phyloP scores from a whole-genome alignment of 371 early-diverging fungal species.

The Actinomucor elegans region DNA sequence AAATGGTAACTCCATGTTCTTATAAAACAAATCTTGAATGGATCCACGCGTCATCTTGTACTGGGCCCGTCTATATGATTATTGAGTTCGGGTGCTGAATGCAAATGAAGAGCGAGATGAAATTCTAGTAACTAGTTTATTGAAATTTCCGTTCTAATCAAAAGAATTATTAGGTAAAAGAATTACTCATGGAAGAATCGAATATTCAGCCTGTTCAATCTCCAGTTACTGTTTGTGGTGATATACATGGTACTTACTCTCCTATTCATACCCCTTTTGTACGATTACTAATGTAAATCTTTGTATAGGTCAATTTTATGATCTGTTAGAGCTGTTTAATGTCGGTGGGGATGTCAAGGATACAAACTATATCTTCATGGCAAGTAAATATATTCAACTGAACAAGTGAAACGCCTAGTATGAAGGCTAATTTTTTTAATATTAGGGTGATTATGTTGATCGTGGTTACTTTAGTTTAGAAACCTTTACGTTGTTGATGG shows the following conservation, averaged over 20 bases:
- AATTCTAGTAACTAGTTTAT: too few relatives aligned
- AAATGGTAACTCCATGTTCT: constrained; percentile 72
- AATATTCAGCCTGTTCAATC: constrained; percentile 95
- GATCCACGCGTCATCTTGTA: too few relatives aligned
- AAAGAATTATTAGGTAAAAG: constrained; percentile 72
- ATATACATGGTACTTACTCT: constrained; percentile 83
- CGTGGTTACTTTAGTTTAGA: constrained; percentile 99
- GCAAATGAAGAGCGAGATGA: too few relatives aligned
- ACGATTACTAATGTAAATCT: background rate
- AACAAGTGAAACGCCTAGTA: too few relatives aligned
- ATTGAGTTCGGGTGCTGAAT: too few relatives aligned
- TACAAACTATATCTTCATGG: constrained; percentile 99
- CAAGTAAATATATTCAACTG: constrained; percentile 31
- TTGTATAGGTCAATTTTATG: constrained; percentile 91
- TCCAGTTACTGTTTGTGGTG: constrained; percentile 99
- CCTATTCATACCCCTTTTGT: background rate
- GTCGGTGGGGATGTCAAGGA: constrained; percentile 98
- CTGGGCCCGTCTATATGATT: too few relatives aligned
- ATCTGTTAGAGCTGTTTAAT: constrained; percentile 96
- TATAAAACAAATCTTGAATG: too few relatives aligned
- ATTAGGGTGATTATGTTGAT: constrained; percentile 98
- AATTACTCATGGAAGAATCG: constrained; percentile 93
- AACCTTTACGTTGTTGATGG: constrained; percentile 95
- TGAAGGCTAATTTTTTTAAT: background rate
- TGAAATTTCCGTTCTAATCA: background rate